These are phyloP conservation scores for Leptodontidium sp. DNA, from an alignment of 2,329 filamentous ascomycete species.

Conservation along the genomic window DNA sequence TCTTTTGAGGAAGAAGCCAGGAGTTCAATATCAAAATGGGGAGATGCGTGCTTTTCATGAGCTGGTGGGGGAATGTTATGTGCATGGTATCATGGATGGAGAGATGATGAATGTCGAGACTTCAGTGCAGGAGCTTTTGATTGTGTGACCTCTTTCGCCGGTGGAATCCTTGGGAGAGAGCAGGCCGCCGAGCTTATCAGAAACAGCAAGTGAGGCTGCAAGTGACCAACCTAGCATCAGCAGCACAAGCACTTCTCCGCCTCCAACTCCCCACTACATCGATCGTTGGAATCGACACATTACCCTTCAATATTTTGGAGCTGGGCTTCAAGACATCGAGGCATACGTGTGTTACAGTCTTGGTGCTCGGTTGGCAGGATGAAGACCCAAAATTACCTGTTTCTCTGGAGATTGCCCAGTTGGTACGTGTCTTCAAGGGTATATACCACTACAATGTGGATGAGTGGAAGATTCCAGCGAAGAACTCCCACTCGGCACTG, in stretches of 20 bases:
- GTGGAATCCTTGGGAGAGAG: neutral
- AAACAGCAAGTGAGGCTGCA: neutral
- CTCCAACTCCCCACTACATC: conserved; percentile 18
- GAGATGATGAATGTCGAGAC: neutral
- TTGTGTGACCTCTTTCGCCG: neutral
- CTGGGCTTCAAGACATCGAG: conserved; percentile 60
- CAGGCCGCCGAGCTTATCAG: neutral
- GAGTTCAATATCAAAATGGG: neutral
- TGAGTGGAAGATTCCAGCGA: conserved; percentile 64
- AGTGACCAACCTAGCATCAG: conserved; percentile 10
- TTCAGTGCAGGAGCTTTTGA: neutral
- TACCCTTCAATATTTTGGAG: conserved; percentile 22
- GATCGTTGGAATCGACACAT: conserved; percentile 30
- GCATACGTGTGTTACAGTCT: conserved; percentile 63
- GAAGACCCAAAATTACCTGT: conserved; percentile 54
- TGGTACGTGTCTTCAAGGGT: conserved; percentile 63
- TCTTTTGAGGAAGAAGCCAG: neutral
- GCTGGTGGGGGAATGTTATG: neutral
- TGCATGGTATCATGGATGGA: conserved; percentile 4
- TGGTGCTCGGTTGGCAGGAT: conserved; percentile 67
- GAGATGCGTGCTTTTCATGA: neutral
- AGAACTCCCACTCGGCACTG: conserved; percentile 63
- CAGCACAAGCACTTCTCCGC: conserved; percentile 21
- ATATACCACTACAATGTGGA: conserved; percentile 65
- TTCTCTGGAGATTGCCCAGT: conserved; percentile 58